phyloP scores from a whole-genome alignment of 331 rosid species.

The Saraca asoca region DNA sequence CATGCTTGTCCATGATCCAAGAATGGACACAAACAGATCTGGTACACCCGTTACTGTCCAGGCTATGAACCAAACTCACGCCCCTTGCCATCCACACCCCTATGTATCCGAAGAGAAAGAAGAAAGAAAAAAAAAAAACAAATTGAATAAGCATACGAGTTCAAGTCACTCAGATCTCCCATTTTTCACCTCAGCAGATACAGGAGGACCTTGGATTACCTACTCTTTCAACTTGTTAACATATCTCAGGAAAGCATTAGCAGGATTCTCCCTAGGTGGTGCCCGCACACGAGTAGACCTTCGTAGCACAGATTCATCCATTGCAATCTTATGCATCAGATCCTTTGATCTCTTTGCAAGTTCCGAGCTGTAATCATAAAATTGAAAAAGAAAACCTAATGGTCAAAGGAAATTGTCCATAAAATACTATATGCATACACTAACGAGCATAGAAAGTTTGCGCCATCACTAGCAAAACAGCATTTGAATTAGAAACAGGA shows the following conservation, averaged over 20 bases:
- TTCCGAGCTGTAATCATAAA: constrained; percentile 55
- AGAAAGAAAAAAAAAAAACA: neutral
- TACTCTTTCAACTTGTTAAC: constrained; percentile 86
- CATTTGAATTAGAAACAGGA: constrained; percentile 7
- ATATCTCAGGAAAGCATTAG: constrained; percentile 76
- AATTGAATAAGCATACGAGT: constrained; percentile 1
- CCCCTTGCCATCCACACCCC: neutral
- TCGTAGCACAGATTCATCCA: constrained; percentile 82
- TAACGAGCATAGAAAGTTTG: neutral
- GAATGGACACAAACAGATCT: constrained; percentile 31
- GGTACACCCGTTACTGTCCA: constrained; percentile 26
- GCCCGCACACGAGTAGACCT: constrained; percentile 97
- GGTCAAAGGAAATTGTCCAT: neutral
- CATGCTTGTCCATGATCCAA: constrained; percentile 45
- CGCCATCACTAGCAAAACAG: neutral
- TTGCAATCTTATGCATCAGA: constrained; percentile 50
- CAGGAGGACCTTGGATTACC: constrained; percentile 18
- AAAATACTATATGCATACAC: neutral
- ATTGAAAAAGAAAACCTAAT: constrained; percentile 6
- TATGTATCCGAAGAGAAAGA: neutral
- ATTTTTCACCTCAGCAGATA: constrained; percentile 20
- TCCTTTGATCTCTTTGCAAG: constrained; percentile 74
- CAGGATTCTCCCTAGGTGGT: constrained; percentile 82
- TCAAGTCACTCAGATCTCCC: constrained; percentile 6
- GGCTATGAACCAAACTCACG: constrained; percentile 22